These are phyloP conservation scores for Termitomyces sp. DNA, from an alignment of 768 basidiomycete species.

Conservation along the genomic window DNA sequence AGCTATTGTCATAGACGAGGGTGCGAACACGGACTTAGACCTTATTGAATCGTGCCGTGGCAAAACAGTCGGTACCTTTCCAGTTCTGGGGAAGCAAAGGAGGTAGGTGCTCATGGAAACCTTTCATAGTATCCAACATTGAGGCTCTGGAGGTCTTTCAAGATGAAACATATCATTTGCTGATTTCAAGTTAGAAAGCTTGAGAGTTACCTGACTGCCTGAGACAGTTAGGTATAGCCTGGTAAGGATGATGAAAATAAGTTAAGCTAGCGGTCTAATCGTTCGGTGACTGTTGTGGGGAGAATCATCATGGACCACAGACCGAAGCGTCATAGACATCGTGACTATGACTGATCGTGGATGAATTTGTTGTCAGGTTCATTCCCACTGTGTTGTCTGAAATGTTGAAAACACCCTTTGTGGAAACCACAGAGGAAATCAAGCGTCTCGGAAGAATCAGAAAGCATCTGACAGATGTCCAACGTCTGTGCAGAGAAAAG, in stretches of 20 bases:
- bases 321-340: not conserved
- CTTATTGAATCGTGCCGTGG: not conserved
- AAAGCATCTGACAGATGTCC: not conserved
- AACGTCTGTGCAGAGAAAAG: not conserved
- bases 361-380: not conserved
- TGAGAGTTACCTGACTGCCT: not conserved
- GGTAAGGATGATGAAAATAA: not conserved
- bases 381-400: not conserved
- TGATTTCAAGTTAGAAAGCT: not conserved
- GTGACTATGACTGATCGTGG: not conserved
- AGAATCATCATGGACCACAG: not conserved
- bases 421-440: not conserved
- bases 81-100: not conserved
- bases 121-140: no score
- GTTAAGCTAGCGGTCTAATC: not conserved
- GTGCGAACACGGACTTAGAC: not conserved
- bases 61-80: not conserved
- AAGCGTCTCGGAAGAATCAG: conserved; percentile 1
- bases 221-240: not conserved
- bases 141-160: not conserved
- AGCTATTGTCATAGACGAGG: not conserved
- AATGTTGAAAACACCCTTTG: no score
- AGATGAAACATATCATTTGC: not conserved
- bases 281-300: not conserved
- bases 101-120: no score